phyloP scores from a whole-genome alignment of 2,329 filamentous ascomycete species.

The Cadophora sp. region DNA sequence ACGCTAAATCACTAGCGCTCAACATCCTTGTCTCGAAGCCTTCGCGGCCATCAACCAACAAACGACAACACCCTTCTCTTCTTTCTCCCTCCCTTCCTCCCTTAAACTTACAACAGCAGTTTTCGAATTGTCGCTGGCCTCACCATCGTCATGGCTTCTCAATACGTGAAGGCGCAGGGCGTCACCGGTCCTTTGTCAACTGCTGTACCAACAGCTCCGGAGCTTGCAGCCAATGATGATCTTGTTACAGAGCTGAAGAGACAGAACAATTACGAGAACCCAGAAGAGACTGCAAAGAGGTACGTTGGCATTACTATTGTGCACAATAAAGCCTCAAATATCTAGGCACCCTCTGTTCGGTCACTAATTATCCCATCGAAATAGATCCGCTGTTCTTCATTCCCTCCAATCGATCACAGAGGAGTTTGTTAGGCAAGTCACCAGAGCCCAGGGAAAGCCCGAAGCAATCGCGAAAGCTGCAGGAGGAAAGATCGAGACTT shows the following conservation, averaged over 20 bases:
- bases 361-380: constrained; percentile 28
- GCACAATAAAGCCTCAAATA: neutral
- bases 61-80: constrained; percentile 20
- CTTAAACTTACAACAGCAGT: neutral
- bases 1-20: neutral
- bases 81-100: too few relatives aligned
- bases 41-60: constrained; percentile 10
- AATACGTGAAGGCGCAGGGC: constrained; percentile 53
- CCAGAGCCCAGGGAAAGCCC: constrained; percentile 62
- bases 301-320: constrained; percentile 45
- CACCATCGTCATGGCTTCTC: constrained; percentile 40
- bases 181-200: constrained; percentile 86
- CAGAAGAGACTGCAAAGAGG: constrained; percentile 84
- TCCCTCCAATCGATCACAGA: constrained; percentile 81
- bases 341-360: constrained; percentile 8
- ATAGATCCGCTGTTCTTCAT: constrained; percentile 68
- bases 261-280: constrained; percentile 91
- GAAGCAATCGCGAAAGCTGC: constrained; percentile 81
- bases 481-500: constrained; percentile 93
- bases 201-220: constrained; percentile 75
- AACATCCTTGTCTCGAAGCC: neutral
- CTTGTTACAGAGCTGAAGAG: constrained; percentile 84
- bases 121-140: neutral
- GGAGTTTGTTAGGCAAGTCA: constrained; percentile 86
- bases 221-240: constrained; percentile 78